Evolutionary conservation across 1,284 basidiomycete species (phyloP), one percentile per base, ranked within the genome.

Genomic region (Trametes pubescens): DNA sequence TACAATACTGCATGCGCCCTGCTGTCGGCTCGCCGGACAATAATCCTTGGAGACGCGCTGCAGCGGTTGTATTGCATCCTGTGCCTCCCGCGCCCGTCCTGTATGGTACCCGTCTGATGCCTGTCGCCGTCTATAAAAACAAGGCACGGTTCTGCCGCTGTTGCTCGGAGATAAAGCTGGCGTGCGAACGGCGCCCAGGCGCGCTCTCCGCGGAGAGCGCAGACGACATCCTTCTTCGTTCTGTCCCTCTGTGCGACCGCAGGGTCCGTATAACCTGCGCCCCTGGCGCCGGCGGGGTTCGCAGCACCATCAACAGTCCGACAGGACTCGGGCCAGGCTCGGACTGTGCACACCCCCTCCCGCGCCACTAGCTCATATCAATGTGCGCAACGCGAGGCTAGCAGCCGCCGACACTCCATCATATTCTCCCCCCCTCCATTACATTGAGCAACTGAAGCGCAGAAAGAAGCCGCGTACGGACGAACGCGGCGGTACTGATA

Each of bases 151-250:
- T 47, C 26, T 51, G 44, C 47, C 52, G 52, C 52, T 43, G 11
- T 43, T 43, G 46, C 59, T 55, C 59, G 59, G 59, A 55, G 59
- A 61, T 61, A 61, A 49, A 55, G 52, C 59, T 49, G 14, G 21
- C 58, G 58, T 59, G 58, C 43, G 58, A 59, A 59, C 51, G n/a
- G 21, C 44, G 40, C n/a, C 26, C 47, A 40, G 35, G 40, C 59
- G 59, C 52, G 26, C 54, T 34, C 10, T 13, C 21, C 29, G 21
- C 43, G 24, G 54, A n/a, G 32, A 21, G 52, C 37, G 52, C 52
- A 35, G 49, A 13, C 21, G 18, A 35, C 32, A 18, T 22, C 13
- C 18, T 34, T n/a, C 29, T 9, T 48, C 24, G 46, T 48, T 21
- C 49, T 35, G 49, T 51, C 16, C 40, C 18, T 43, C 49, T 18